Base-by-base conservation (phyloP, 2,329 filamentous ascomycete genomes). In the Colletotrichum sp. region DNA sequence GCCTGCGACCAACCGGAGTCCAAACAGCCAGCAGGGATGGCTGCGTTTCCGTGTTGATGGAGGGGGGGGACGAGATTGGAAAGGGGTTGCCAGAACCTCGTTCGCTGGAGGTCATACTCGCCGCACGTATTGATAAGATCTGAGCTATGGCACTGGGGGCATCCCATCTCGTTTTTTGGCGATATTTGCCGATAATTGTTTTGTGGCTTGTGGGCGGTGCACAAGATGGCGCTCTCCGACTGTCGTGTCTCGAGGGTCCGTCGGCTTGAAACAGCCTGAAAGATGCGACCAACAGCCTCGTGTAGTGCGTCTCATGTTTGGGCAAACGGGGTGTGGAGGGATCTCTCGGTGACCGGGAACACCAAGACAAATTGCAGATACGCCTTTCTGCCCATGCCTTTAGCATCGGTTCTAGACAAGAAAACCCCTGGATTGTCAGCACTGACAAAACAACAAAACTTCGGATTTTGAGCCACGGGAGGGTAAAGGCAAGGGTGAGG, bases 1-100 rank as follows among this genome's bases (percentile, higher is more conserved):
- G 70, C 73, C 36, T 34, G 58, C 43, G 58, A n/a, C 73, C 70
- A 75, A 75, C 64, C 64, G 70, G 43, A 69, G 55, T 30, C 30
- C 70, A 60, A 28, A 55, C 18, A 64, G 26, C 26, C 9, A 24
- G 28, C 64, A 73, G 70, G 70, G 69, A 38, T 57, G 30, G 24
- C 21, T 21, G 43, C 57, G 58, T 58, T 68, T 73, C 58, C 28
- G 26, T 38, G 58, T 21, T 57, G 34, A 60, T 28, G 36, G 70
- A 67, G 36, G 24, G 38, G 38, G 38, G 43, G 21, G 61, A 68
- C 38, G 64, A 75, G 36, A 73, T 73, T 68, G 58, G 21, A 68
- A 75, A 66, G 69, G 73, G 69, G 57, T 30, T 68, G 43, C 28
- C 28, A 58, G 36, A 73, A 73, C n/a, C 58, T 65, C 28, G 43